Base-by-base conservation (phyloP, 129 eudicot genomes). In the Lonicera japonica region DNA sequence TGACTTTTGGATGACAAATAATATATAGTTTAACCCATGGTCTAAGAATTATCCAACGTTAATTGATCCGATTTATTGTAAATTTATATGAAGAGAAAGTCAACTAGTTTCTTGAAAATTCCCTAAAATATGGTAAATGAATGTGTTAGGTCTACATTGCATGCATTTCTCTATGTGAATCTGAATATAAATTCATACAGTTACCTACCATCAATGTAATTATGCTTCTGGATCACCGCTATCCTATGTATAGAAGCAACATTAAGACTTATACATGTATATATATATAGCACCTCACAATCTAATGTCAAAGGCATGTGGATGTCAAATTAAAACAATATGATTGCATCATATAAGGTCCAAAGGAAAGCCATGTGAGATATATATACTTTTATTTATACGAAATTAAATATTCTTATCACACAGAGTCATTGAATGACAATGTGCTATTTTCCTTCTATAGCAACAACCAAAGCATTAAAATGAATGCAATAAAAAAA, bases 361-460 rank as follows among this genome's bases (percentile, higher is more conserved):
- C 36, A 80, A 72, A 82, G 46, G 61, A 73, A 51, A 56, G 60
- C 77, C 90, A 77, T 83, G 90, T 75, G 71, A 60, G 61, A 69
- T 69, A 67, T 36, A 19, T 47, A 68, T 58, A 22, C 43, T 43
- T 43, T 43, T 43, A 55, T 70, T 54, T 39, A 53, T 56, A 67
- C 69, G 48, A 70, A 19, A 47, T 60, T 74, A n/a, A n/a, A n/a
- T n/a, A 71, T 75, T 77, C 74, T 29, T 61, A 9, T 56, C 65
- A 25, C 16, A 24, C 4, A 25, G 38, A 62, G 47, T n/a, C 62
- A 58, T 57, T 50, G 20, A 73, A 64, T 76, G 36, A 29, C 36
- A 29, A 24, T 73, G 57, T 63, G 65, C 60, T 53, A 46, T 70
- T 69, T 67, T 41, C 15, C 66, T 72, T 78, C 67, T 58, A 59